Evolutionary conservation across 139 green algal genomes (phyloP), one percentile per base, ranked within the genome.

Genomic region (Spirogloea muscicola): DNA sequence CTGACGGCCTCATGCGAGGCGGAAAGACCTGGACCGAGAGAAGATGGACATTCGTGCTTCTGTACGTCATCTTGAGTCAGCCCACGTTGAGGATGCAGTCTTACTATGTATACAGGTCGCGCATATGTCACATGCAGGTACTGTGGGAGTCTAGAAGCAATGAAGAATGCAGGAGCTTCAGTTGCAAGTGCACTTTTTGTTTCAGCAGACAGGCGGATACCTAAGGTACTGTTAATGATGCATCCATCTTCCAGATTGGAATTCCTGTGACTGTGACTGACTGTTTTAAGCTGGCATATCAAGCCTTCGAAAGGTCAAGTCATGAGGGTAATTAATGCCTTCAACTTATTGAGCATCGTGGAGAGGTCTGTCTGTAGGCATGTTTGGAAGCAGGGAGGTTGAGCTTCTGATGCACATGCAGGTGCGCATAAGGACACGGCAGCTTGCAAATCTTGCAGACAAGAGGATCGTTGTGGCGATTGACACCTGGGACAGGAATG

Each of bases 371-470:
- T 55, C 44, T 55, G 44, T 25, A 25, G 44, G 44, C 44, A 16
- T 55, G 44, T 55, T 55, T 55, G 52, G 33, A 68, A 37, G 58
- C 16, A 48, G 58, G 10, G 21, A 10, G 16, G 68, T n/a, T n/a
- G n/a, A n/a, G n/a, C n/a, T n/a, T n/a, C n/a, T n/a, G n/a, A n/a
- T n/a, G n/a, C n/a, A n/a, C n/a, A n/a, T n/a, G n/a, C n/a, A n/a
- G 41, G 61, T 86, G 64, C 85, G 90, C 40, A 90, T 98, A 34
- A 69, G 89, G n/a, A 98, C 93, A 7, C 84, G 92, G 0, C 92
- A 93, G 73, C 9, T 39, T 27, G 34, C 21, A 18, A 49, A 37
- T 5, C 58, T 88, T 13, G 31, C 72, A 27, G 68, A 72, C 43
- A 84, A 88, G 72, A 61, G 84, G 16, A 83, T 88, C 63, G 67